Percentiles rank a stretch among this genome's conserved stretches.
Conservation (phyloP, 2,329 filamentous ascomycete species). For the Diaporthe sp. region DNA sequence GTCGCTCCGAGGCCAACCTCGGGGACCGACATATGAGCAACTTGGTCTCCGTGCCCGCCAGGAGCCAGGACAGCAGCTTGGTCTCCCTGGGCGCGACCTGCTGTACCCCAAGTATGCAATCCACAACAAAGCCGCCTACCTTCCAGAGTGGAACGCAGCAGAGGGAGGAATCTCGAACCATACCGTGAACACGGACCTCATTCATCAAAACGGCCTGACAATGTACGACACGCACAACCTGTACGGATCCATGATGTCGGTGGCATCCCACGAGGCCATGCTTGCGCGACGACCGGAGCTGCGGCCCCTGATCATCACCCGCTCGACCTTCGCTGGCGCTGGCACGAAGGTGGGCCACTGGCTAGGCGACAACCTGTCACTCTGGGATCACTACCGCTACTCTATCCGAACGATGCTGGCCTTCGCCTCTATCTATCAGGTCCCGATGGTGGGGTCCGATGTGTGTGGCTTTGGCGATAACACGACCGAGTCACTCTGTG, state of each 20-base stretch:
- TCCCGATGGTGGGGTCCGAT: conserved; percentile 79
- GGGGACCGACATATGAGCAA: conserved; percentile 33
- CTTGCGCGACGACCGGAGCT: conserved; percentile 71
- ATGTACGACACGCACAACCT: conserved; percentile 74
- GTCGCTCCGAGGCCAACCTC: not conserved
- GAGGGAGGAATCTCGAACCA: conserved; percentile 66
- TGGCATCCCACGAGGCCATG: conserved; percentile 76
- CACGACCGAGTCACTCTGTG: conserved; percentile 77
- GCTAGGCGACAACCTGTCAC: conserved; percentile 70
- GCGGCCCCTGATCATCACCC: conserved; percentile 80
- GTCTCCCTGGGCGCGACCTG: conserved; percentile 74
- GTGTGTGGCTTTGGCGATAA: conserved; percentile 82
- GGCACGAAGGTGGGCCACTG: conserved; percentile 75
- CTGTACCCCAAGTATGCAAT: conserved; percentile 76
- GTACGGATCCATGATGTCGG: conserved; percentile 81
- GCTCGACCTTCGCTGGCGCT: conserved; percentile 81
- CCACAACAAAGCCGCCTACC: conserved; percentile 70
- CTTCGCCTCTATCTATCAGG: conserved; percentile 75
- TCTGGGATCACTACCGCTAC: conserved; percentile 71
- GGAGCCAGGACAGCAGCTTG: conserved; percentile 60
- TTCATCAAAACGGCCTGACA: conserved; percentile 75
- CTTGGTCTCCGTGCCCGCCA: conserved; percentile 43
- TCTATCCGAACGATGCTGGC: conserved; percentile 72
- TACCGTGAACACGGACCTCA: conserved; percentile 76
- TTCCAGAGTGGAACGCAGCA: conserved; percentile 56